phyloP scores from a whole-genome alignment of 2,329 filamentous ascomycete genomes.

The Aquanectria penicillioides region DNA sequence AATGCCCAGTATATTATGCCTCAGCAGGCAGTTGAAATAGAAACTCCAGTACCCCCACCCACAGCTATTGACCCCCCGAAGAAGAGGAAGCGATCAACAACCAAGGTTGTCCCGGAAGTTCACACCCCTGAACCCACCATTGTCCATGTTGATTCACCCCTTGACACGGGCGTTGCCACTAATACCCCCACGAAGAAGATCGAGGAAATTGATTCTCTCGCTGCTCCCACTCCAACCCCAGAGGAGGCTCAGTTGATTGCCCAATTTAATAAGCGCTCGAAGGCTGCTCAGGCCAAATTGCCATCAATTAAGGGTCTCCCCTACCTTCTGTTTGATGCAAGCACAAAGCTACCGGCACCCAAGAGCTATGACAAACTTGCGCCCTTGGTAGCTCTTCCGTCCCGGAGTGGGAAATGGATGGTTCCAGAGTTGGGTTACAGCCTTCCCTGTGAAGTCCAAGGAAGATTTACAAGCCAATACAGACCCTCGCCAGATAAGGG shows the following conservation, averaged over 20 bases:
- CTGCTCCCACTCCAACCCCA: constrained; percentile 43
- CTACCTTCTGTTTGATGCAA: constrained; percentile 50
- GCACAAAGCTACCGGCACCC: constrained; percentile 54
- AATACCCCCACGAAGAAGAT: constrained; percentile 39
- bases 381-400: constrained; percentile 53
- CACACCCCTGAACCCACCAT: constrained; percentile 40
- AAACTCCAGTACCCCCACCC: constrained; percentile 32
- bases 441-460: constrained; percentile 57
- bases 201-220: constrained; percentile 48
- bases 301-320: constrained; percentile 52
- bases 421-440: constrained; percentile 51
- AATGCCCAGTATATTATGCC: constrained; percentile 35
- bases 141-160: constrained; percentile 41
- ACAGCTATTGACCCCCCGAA: constrained; percentile 45
- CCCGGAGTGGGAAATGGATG: constrained; percentile 51
- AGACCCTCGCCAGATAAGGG: constrained; percentile 51
- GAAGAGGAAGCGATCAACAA: constrained; percentile 49
- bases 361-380: constrained; percentile 58
- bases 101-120: constrained; percentile 42
- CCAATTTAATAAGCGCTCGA: constrained; percentile 51
- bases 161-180: constrained; percentile 33
- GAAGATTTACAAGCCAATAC: constrained; percentile 53
- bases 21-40: constrained; percentile 36
- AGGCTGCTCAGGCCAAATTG: constrained; percentile 50
- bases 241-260: constrained; percentile 50